phyloP scores from a whole-genome alignment of 2,329 filamentous ascomycete genomes.

The Cladosporium sp. region DNA sequence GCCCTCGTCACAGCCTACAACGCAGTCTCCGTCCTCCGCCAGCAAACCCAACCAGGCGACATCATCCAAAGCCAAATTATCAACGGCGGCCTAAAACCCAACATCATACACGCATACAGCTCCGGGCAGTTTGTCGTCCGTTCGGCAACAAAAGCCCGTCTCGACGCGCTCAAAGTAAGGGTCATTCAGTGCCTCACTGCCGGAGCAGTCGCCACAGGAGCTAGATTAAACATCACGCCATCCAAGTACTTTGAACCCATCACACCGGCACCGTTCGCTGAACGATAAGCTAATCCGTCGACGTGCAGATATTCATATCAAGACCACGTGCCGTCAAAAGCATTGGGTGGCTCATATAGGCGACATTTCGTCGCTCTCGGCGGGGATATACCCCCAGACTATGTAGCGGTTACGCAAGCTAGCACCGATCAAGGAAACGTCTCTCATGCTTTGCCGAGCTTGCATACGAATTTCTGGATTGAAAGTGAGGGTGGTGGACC shows the following conservation, averaged over 20 bases:
- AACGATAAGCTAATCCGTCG: not conserved
- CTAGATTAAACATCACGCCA: constrained; percentile 44
- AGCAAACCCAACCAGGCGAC: constrained; percentile 45
- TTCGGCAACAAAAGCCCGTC: constrained; percentile 34
- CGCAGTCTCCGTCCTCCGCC: constrained; percentile 40
- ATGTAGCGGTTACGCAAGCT: constrained; percentile 50
- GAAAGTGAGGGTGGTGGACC: constrained; percentile 38
- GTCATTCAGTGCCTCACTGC: constrained; percentile 50
- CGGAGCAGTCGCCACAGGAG: constrained; percentile 41
- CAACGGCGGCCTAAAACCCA: constrained; percentile 37
- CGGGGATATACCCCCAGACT: constrained; percentile 42
- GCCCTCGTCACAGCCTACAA: constrained; percentile 38
- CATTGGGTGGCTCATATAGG: constrained; percentile 42
- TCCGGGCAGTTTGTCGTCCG: constrained; percentile 43
- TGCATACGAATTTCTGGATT: constrained; percentile 56
- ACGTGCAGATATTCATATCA: constrained; percentile 46
- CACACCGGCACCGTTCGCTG: not conserved
- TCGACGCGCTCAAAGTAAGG: constrained; percentile 36
- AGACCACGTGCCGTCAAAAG: constrained; percentile 58
- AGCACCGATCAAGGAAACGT: constrained; percentile 64
- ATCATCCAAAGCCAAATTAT: constrained; percentile 41
- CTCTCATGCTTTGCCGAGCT: constrained; percentile 59
- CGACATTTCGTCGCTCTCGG: constrained; percentile 38
- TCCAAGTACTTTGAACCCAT: constrained; percentile 27
- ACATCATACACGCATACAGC: constrained; percentile 46